These are phyloP conservation scores for Mycosphaerella sp. DNA, from an alignment of 2,329 filamentous ascomycete species.

Conservation along the genomic window DNA sequence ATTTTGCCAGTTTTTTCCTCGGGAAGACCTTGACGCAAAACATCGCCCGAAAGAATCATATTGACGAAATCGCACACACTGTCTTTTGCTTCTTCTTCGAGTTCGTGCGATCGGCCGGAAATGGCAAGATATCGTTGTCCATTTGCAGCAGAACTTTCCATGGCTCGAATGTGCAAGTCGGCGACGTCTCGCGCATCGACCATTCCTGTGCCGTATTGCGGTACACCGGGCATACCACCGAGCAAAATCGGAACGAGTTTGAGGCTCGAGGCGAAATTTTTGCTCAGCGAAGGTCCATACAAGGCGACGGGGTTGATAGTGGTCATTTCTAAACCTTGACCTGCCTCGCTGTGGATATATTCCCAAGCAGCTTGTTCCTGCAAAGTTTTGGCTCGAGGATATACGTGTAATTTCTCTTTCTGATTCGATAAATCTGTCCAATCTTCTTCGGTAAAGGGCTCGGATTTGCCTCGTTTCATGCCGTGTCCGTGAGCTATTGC, in stretches of 20 bases:
- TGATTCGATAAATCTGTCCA: conserved; percentile 18
- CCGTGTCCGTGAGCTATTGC: conserved; percentile 17
- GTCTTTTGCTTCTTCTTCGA: not conserved
- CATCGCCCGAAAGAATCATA: conserved; percentile 12
- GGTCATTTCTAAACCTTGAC: conserved; percentile 9
- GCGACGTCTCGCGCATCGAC: conserved; percentile 15
- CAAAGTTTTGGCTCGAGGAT: conserved; percentile 17
- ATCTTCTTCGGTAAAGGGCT: conserved; percentile 17
- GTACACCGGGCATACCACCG: conserved; percentile 15
- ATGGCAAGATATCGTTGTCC: conserved; percentile 16
- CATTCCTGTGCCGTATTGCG: conserved; percentile 16
- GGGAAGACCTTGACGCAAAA: conserved; percentile 12
- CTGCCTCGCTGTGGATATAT: conserved; percentile 5
- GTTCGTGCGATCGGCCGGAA: conserved; percentile 3
- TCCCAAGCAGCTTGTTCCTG: conserved; percentile 18
- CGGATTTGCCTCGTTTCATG: conserved; percentile 5
- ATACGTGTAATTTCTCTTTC: conserved; percentile 19
- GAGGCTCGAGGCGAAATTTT: conserved; percentile 14
- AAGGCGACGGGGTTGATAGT: conserved; percentile 13
- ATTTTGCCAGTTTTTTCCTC: conserved; percentile 17
- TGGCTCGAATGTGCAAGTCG: conserved; percentile 10
- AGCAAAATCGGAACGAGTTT: conserved; percentile 15
- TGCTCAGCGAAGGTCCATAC: conserved; percentile 16
- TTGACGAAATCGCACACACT: conserved; percentile 18
- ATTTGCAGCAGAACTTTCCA: conserved; percentile 9